phyloP scores from a whole-genome alignment of 2,329 filamentous ascomycete species.

The Botrytis tulipae region DNA sequence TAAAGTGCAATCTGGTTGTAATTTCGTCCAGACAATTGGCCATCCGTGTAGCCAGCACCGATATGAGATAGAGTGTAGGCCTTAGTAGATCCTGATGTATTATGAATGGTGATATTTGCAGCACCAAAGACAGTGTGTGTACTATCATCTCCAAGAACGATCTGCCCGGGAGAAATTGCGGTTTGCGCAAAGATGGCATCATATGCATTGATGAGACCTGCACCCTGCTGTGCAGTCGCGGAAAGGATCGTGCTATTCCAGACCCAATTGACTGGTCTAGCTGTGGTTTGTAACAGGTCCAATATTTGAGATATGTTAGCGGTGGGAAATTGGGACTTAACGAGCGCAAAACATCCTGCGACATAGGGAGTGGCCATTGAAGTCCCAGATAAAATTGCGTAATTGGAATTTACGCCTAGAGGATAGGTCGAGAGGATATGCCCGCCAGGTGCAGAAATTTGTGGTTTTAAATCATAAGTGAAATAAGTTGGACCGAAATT shows the following conservation, averaged over 20 bases:
- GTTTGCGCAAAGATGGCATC: constrained; percentile 35
- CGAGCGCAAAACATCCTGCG: constrained; percentile 39
- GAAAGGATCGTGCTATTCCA: constrained; percentile 36
- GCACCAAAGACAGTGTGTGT: constrained; percentile 20
- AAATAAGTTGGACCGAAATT: constrained; percentile 26
- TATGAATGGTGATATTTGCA: constrained; percentile 35
- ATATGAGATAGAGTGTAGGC: constrained; percentile 33
- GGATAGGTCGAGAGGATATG: constrained; percentile 41
- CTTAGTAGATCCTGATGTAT: constrained; percentile 26
- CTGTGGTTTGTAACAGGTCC: constrained; percentile 37
- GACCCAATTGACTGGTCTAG: constrained; percentile 34
- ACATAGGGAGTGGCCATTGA: constrained; percentile 42
- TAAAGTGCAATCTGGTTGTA: constrained; percentile 31
- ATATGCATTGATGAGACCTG: constrained; percentile 40
- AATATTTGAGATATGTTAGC: constrained; percentile 36
- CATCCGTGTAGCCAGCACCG: constrained; percentile 32
- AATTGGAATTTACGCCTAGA: constrained; percentile 35
- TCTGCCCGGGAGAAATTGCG: constrained; percentile 31
- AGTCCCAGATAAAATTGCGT: constrained; percentile 41
- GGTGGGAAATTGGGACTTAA: constrained; percentile 39
- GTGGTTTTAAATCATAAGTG: constrained; percentile 27
- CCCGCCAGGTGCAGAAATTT: constrained; percentile 39
- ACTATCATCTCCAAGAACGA: constrained; percentile 27
- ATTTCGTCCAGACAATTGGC: constrained; percentile 23
- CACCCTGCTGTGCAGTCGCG: constrained; percentile 40